Conservation (phyloP, 1,284 basidiomycete species). For the Agaricales sp. region DNA sequence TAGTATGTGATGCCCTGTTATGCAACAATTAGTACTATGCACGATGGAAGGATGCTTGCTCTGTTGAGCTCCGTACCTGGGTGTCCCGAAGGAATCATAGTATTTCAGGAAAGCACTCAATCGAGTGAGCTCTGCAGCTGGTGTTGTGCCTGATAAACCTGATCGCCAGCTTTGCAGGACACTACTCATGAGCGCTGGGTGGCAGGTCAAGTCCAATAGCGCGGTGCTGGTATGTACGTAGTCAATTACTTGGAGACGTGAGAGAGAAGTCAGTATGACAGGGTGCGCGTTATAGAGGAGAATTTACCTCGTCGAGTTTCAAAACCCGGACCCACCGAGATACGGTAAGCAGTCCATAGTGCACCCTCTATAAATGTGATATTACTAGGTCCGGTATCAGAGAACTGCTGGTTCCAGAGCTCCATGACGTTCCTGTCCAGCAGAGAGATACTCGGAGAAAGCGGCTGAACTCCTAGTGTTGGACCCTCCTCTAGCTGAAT, state of each 20-base stretch:
- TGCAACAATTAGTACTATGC: too few relatives aligned
- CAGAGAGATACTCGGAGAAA: background rate
- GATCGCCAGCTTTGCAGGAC: background rate
- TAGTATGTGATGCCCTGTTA: background rate
- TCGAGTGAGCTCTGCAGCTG: background rate
- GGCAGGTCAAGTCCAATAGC: background rate
- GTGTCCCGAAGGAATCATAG: background rate
- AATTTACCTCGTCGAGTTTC: background rate
- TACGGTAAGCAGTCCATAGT: background rate
- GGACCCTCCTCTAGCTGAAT: background rate
- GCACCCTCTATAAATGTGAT: background rate
- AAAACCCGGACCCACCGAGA: background rate
- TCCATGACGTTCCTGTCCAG: background rate
- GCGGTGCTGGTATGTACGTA: background rate
- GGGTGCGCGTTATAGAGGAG: background rate
- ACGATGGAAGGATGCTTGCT: too few relatives aligned
- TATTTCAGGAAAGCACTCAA: background rate
- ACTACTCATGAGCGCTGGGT: background rate
- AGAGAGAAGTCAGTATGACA: background rate
- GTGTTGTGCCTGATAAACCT: background rate
- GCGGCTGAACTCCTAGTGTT: background rate
- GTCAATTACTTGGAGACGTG: background rate
- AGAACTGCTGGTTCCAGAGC: background rate
- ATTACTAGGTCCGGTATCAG: background rate
- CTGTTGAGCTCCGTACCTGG: too few relatives aligned